Evolutionary conservation across 1,284 basidiomycete species (phyloP), one percentile per base, ranked within the genome.

Genomic region (Ustilago tritici): DNA sequence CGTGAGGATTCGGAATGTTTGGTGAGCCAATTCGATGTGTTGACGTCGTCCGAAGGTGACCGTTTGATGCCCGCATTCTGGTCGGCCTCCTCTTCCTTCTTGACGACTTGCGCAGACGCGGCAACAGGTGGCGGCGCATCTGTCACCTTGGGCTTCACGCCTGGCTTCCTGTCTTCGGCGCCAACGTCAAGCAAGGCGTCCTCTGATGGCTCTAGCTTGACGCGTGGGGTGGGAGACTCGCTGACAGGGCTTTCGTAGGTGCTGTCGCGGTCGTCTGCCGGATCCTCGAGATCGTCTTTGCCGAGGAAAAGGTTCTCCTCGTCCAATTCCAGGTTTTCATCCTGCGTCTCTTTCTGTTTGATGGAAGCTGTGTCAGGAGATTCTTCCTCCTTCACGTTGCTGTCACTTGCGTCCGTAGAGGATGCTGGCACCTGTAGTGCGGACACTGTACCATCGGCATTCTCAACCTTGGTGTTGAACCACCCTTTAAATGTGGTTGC

Each of bases 341-440:
- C 66, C 34, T 80, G 67, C 1, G 83, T 85, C 56, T 83, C 82
- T 34, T 80, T 75, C 43, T 79, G 73, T 36, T 84, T 76, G 85
- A 86, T 64, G 66, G 86, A 82, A 82, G 82, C 5, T 82, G 80
- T 23, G 69, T 73, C 55, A 53, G 38, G 40, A 8, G 43, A 50
- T 54, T 82, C 43, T 87, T 73, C 88, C 87, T 88, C 11, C 82
- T 79, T 66, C 88, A 87, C 28, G 0, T 58, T 58, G 7, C 49
- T 34, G 31, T 19, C 36, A 9, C 50, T 59, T 7, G 56, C 53
- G 14, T 54, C 34, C 5, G 49, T 38, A 2, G 57, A 43, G 12
- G 49, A 40, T 11, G 57, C 12, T 23, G 65, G 55, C 15, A 36
- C 19, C 14, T 31, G 55, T 31, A 69, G 43, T 40, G 66, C 47